A percentile compares a stretch with the other conserved stretches of the same genome.
These are phyloP conservation scores for Fusarium torreyae DNA, from an alignment of 2,329 filamentous ascomycete species.

Conservation along the genomic window DNA sequence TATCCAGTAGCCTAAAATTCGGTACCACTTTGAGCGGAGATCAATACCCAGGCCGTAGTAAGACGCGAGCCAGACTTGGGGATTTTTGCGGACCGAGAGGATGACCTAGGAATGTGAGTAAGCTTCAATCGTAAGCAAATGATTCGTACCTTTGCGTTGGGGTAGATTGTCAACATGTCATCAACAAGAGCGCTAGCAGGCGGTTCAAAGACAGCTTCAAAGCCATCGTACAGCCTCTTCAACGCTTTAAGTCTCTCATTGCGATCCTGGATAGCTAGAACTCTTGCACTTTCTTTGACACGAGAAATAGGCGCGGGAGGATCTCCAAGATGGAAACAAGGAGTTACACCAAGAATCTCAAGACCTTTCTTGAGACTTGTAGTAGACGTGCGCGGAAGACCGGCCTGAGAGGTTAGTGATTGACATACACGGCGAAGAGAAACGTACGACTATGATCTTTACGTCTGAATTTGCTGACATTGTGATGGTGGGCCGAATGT, in stretches of 20 bases:
- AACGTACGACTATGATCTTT: conserved; percentile 40
- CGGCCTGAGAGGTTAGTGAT: conserved; percentile 22
- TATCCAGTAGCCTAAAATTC: conserved; percentile 37
- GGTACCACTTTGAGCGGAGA: conserved; percentile 35
- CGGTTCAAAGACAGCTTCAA: conserved; percentile 42
- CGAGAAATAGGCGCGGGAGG: conserved; percentile 34
- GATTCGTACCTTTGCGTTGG: conserved; percentile 29
- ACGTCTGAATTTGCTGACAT: conserved; percentile 16
- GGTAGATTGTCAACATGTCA: conserved; percentile 38
- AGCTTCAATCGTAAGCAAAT: accelerated
- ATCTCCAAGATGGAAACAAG: conserved; percentile 42
- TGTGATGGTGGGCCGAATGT: neutral
- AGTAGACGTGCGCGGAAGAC: conserved; percentile 36
- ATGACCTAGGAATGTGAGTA: conserved; percentile 26
- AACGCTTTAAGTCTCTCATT: conserved; percentile 38
- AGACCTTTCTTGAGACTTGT: conserved; percentile 43
- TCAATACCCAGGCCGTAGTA: conserved; percentile 41
- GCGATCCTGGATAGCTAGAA: conserved; percentile 28
- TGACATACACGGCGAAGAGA: accelerated
- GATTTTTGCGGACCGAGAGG: conserved; percentile 38
- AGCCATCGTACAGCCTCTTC: conserved; percentile 35
- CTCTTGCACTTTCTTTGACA: conserved; percentile 38
- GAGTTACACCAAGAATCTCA: conserved; percentile 30
- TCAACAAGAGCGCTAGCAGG: conserved; percentile 38
- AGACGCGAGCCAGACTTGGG: conserved; percentile 40